phyloP scores from a whole-genome alignment of 306 rosid genomes.

The Vicia sativa region DNA sequence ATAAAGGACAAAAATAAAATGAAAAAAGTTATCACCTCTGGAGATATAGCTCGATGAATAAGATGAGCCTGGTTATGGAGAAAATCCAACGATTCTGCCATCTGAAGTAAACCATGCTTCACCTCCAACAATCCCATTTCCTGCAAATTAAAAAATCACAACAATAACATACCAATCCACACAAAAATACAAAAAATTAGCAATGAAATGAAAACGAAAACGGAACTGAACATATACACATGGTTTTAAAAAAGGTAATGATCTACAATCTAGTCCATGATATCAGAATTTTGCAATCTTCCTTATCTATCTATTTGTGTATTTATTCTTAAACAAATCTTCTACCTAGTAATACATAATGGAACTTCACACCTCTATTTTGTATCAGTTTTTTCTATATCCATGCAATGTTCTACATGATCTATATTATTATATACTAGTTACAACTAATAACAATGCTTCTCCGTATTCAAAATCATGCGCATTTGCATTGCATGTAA shows the following conservation, averaged over 20 bases:
- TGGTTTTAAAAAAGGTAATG: neutral
- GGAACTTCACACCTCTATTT: neutral
- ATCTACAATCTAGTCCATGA: neutral
- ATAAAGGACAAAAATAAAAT: neutral
- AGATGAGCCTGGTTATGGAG: slow-evolving; percentile 92
- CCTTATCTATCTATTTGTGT: neutral
- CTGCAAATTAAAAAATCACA: slow-evolving; percentile 48
- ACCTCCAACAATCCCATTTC: slow-evolving; percentile 93
- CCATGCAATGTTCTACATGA: neutral
- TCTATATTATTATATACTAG: neutral
- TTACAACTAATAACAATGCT: neutral
- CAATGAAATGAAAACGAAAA: neutral
- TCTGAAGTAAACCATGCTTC: slow-evolving; percentile 95
- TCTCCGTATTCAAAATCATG: neutral
- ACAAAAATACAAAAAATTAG: neutral
- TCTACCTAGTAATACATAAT: neutral
- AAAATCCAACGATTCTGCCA: slow-evolving; percentile 90
- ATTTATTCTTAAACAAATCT: neutral
- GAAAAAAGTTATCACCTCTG: slow-evolving; percentile 61
- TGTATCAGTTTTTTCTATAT: neutral
- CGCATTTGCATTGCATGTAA: neutral
- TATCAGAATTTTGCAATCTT: neutral
- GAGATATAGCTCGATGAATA: slow-evolving; percentile 88
- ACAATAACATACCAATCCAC: neutral
- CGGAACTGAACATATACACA: neutral